These are phyloP conservation scores for Neurospora sp. DNA, from an alignment of 495 filamentous ascomycete species.

Conservation along the genomic window DNA sequence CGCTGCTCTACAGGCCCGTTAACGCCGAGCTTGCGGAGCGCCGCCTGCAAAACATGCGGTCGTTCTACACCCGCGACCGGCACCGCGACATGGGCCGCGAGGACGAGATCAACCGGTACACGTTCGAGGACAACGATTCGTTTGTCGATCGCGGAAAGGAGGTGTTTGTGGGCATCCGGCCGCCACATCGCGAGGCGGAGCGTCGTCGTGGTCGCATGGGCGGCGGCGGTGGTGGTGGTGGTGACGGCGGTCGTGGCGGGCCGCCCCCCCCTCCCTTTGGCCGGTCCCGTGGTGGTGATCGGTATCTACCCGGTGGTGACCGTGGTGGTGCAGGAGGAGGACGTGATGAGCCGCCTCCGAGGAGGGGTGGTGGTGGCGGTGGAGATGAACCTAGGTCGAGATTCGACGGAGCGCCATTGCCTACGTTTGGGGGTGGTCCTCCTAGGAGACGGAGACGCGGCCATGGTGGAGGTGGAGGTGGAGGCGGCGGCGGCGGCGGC, in stretches of 20 bases:
- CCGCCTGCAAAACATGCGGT: conserved; percentile 56
- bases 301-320: conserved; percentile 1
- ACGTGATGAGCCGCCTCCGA: not conserved
- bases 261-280: conserved; percentile 3
- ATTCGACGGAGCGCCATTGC: conserved; percentile 19
- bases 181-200: conserved; percentile 34
- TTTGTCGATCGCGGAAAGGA: conserved; percentile 73
- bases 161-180: conserved; percentile 46
- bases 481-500: conserved; percentile 1
- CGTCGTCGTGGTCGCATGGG: conserved; percentile 8
- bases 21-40: conserved; percentile 42
- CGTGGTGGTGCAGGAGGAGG: not conserved
- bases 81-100: conserved; percentile 46
- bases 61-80: conserved; percentile 38
- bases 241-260: not conserved
- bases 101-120: conserved; percentile 53
- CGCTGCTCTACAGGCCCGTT: conserved; percentile 37
- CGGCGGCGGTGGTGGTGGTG: not conserved
- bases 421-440: conserved; percentile 11
- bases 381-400: conserved; percentile 17
- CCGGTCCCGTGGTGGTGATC: conserved; percentile 1
- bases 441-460: conserved; percentile 7
- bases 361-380: not conserved
- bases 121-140: conserved; percentile 59
- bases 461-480: conserved; percentile 12